Evolutionary conservation across 176 grass and related monocot genomes (phyloP).

Genomic region (Rhynchospora tenuis): DNA sequence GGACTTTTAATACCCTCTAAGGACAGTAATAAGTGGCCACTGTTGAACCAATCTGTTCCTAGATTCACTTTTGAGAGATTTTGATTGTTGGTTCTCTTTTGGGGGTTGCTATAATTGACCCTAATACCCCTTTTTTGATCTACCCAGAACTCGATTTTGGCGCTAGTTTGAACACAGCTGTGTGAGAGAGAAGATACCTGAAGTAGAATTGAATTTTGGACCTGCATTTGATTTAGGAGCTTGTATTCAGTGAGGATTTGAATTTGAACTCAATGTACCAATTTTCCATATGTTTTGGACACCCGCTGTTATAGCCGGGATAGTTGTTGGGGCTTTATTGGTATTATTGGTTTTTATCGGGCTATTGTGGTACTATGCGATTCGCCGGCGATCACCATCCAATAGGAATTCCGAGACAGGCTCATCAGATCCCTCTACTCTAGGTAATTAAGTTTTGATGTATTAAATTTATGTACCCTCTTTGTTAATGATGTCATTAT

Average conservation of each 20-base stretch:
- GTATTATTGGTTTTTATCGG: slow-evolving; percentile 27
- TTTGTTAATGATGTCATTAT: background rate
- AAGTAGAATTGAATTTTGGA: slow-evolving; percentile 31
- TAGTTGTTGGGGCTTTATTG: slow-evolving; percentile 34
- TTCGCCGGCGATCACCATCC: slow-evolving; percentile 22
- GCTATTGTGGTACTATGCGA: slow-evolving; percentile 32
- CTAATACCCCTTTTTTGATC: background rate
- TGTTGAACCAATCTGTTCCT: slow-evolving; percentile 20
- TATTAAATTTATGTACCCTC: background rate
- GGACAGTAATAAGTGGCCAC: slow-evolving; percentile 17
- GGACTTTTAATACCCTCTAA: background rate
- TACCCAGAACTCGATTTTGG: slow-evolving; percentile 11
- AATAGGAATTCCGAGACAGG: slow-evolving; percentile 72
- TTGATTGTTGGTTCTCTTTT: slow-evolving; percentile 12
- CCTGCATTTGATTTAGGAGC: slow-evolving; percentile 5
- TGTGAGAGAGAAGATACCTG: slow-evolving; percentile 1
- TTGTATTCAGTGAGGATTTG: background rate
- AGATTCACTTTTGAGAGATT: slow-evolving; percentile 19
- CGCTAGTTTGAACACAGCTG: slow-evolving; percentile 9
- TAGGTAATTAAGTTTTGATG: slow-evolving; percentile 37
- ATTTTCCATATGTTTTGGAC: slow-evolving; percentile 58
- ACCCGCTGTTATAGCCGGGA: slow-evolving; percentile 57
- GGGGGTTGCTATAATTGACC: slow-evolving; percentile 2
- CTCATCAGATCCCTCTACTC: slow-evolving; percentile 68
- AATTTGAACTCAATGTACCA: slow-evolving; percentile 69